Conservation (phyloP, 2,329 filamentous ascomycete species). For the Xylariaceae sp. region DNA sequence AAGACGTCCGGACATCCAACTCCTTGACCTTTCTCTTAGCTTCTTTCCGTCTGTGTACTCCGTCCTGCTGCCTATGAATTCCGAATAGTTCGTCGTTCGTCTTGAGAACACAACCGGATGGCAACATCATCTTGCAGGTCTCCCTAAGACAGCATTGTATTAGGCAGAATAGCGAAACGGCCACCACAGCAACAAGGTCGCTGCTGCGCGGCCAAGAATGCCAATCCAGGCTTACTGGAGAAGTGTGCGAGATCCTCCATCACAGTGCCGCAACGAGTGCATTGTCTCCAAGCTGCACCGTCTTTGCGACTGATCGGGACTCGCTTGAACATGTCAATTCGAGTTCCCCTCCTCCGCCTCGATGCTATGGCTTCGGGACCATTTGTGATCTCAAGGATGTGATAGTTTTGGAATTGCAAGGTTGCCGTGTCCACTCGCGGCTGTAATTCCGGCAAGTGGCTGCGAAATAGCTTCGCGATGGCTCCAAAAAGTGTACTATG, state of each 20-base stretch:
- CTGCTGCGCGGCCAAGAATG: constrained; percentile 54
- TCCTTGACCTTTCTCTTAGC: too few relatives aligned
- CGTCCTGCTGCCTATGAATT: too few relatives aligned
- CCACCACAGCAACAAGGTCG: constrained; percentile 55
- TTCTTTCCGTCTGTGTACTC: too few relatives aligned
- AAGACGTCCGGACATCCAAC: too few relatives aligned
- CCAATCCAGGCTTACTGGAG: constrained; percentile 47
- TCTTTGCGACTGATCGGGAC: constrained; percentile 50
- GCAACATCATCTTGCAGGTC: neutral
- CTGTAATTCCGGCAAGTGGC: constrained; percentile 57
- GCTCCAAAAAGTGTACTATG: constrained; percentile 51
- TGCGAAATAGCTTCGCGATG: constrained; percentile 63
- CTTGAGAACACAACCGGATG: neutral
- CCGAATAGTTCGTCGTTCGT: too few relatives aligned
- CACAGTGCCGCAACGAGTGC: constrained; percentile 61
- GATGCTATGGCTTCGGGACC: constrained; percentile 47
- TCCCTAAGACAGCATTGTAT: constrained; percentile 1
- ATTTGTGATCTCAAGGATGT: constrained; percentile 64
- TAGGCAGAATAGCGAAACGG: constrained; percentile 46
- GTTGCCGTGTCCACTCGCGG: constrained; percentile 61
- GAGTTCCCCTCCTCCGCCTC: constrained; percentile 36
- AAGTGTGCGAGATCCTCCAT: constrained; percentile 56
- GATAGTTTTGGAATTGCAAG: constrained; percentile 72
- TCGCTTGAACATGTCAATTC: constrained; percentile 59
- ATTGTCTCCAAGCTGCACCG: constrained; percentile 42